phyloP scores from a whole-genome alignment of 805 yeast species.

The Saturnispora hagleri region DNA sequence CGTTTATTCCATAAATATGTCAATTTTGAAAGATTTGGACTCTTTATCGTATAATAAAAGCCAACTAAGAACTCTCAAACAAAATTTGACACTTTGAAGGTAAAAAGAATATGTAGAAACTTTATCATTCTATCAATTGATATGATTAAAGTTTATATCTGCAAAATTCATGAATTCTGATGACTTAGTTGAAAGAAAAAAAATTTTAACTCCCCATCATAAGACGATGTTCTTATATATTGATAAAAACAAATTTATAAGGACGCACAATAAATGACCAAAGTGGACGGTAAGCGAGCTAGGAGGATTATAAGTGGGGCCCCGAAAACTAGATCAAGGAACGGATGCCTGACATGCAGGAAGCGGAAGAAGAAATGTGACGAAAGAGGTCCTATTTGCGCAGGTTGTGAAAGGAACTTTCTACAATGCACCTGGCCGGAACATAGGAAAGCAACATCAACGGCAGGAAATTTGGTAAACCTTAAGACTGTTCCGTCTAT shows the following conservation, averaged over 20 bases:
- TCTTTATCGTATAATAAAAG: neutral
- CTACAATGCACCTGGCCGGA: slow-evolving; percentile 29
- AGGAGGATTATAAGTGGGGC: slow-evolving; percentile 4
- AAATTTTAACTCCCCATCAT: neutral
- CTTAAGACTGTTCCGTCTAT: neutral
- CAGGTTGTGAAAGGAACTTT: slow-evolving; percentile 29
- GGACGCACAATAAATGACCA: neutral
- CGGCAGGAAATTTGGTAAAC: slow-evolving; percentile 7
- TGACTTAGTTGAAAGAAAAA: neutral
- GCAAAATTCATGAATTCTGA: neutral
- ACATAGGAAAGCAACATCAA: slow-evolving; percentile 20
- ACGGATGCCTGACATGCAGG: slow-evolving; percentile 32
- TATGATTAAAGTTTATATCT: neutral
- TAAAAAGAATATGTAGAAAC: neutral
- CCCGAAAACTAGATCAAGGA: slow-evolving; percentile 22
- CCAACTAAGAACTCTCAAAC: neutral
- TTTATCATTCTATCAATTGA: neutral
- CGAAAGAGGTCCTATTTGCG: slow-evolving; percentile 26
- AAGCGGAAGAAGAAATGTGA: slow-evolving; percentile 32
- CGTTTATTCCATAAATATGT: neutral
- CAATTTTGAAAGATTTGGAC: neutral
- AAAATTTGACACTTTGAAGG: neutral
- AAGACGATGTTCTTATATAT: neutral
- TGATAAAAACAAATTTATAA: neutral
- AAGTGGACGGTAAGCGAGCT: neutral